Evolutionary conservation across 805 yeast species (phyloP), one percentile per base, ranked within the genome.

Genomic region (Candida quercuum): DNA sequence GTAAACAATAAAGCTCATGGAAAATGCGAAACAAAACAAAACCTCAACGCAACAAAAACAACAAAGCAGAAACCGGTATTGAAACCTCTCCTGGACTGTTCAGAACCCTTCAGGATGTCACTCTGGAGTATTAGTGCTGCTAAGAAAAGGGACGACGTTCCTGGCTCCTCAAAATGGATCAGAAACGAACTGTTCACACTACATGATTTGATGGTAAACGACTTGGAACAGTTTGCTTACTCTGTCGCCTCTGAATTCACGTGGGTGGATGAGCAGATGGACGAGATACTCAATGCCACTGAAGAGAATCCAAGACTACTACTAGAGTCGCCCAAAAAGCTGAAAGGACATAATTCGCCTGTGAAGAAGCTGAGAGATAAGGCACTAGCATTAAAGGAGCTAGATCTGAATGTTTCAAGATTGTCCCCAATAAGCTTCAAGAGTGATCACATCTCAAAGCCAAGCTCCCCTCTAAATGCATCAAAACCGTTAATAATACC

Each of bases 141-240:
- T 4, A 46, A 43, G 35, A 54, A 45, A 39, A 43, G 37, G 28
- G 51, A 52, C 6, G 51, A 49, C 22, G 48, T 69, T 5, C 77
- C 77, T 1, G 82, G 80, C 6, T 59, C 78, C 2, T 69, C 76
- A 11, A 68, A 61, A 43, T 75, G 78, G 76, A 60, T 73, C 33
- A 61, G 71, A 24, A 56, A 56, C 35, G 77, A 74, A 47, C 55
- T 71, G 52, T 51, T 54, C 38, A 57, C 62, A 13, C 61, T 66
- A 22, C 61, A 61, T 43, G 61, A 59, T 30, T 57, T 62, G 37
- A 66, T 71, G 45, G 46, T 53, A 10, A 52, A 58, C 17, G 61
- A 62, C 39, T 51, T 62, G 12, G 72, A 66, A 38, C 65, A 61
- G 28, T 56, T 71, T 32, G 65, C 69, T 13, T 57, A 56, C 20